Base-by-base conservation (phyloP, 106 monocot species). In the Platanthera guangdongensis region DNA sequence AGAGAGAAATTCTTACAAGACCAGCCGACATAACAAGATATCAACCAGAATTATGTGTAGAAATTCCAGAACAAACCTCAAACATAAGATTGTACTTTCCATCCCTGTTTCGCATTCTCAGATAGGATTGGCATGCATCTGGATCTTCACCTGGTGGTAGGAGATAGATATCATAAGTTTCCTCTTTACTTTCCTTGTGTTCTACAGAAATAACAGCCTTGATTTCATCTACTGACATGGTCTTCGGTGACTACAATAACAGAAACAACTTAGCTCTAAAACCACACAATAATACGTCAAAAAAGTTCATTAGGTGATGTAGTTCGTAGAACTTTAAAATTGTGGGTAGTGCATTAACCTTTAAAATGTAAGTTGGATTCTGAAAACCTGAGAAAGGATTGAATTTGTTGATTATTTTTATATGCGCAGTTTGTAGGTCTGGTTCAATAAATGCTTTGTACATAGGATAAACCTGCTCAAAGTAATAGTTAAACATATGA, bases 371-470 rank as follows among this genome's bases (percentile, higher is more conserved):
- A n/a, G 89, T 97, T 22, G 94, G 94, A 86, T 94, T 94, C 83
- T 97, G 97, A 75, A 97, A 94, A 47, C 94, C 97, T 45, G 97
- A 75, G 54, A 97, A 97, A 54, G 97, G 97, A 82, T 97, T 97
- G 80, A 97, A 97, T 80, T 97, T 97, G 83, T 97, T 97, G 71
- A 83, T 85, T 14, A 97, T 97, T 85, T 88, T 97, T 76, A 97
- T 94, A 76, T 94, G 97, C 45, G 97, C 97, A 72, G 97, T 97
- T 82, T 87, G 86, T 39, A 97, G 82, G 60, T 94, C 93, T 74
- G 97, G 97, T 79, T 97, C 97, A 78, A 97, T 97, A 79, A 97
- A 97, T 76, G 97, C 97, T 83, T 97, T 97, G 85, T 97, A 97
- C 97, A 97, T 97, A 25, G 97, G 97, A 88, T 97, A 97, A 57